Base-by-base conservation (phyloP, 768 basidiomycete species). In the Phlebiopsis gigantea region DNA sequence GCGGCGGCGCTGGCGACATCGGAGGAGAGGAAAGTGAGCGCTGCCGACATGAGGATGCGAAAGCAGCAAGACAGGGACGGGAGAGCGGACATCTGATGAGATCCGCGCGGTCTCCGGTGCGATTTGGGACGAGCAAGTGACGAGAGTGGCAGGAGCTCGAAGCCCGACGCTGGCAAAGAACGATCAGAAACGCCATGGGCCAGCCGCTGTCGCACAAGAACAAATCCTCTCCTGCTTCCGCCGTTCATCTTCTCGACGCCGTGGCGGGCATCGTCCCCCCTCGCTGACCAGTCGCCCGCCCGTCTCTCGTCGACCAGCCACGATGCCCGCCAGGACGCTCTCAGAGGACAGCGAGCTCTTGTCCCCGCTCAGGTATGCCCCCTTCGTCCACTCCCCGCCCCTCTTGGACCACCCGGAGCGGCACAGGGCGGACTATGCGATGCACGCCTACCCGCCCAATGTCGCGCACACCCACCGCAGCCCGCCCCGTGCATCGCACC, bases 261-360 rank as follows among this genome's bases (percentile, higher is more conserved):
- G 24, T 44, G 60, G 60, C 60, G 60, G 60, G 60, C 60, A 55
- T 57, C 60, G 56, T 44, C 39, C 41, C 45, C 34, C 25, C 44
- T 30, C 41, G 50, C 44, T 30, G 45, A 45, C 53, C 22, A 41
- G 43, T 51, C 46, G 45, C 54, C 24, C 28, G 9, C 49, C 39
- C 19, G 50, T 43, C 41, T 39, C 46, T 53, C 55, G 24, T 43
- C 30, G n/a, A 12, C 30, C 41, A 21, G 58, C 43, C 58, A 30
- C 44, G 57, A 61, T 61, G 60, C 60, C 60, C 60, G 60, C 57
- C 60, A 45, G 52, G 46, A 61, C 60, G 2, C 41, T 57, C 52
- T 49, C 51, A 19, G 30, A 56, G 8, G 59, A 57, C 52, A 7
- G 30, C 21, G 55, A 58, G 22, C 48, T 50, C 47, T 49, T 57